Percentiles rank a stretch among this genome's conserved stretches.
Evolutionary conservation across 352 stramenopile species (phyloP).

Genomic region (Phytopythium mirpurense): DNA sequence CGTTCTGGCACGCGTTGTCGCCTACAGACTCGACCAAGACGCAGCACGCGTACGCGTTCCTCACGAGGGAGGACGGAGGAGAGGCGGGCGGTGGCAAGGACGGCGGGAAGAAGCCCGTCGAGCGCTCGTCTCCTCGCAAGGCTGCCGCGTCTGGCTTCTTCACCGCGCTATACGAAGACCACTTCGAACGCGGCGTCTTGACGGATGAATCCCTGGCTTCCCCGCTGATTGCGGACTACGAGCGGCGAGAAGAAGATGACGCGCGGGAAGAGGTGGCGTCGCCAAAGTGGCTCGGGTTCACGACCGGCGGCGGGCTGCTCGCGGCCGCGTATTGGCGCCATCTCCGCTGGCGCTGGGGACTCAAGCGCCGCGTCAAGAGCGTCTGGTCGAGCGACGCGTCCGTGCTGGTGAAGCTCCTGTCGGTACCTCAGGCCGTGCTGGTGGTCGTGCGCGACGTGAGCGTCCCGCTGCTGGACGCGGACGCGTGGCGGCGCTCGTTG

Average conservation of each 20-base stretch:
- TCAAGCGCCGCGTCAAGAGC: constrained; percentile 43
- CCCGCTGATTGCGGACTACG: constrained; percentile 49
- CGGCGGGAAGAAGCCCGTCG: neutral
- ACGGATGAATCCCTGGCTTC: constrained; percentile 38
- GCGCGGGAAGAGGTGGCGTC: constrained; percentile 5
- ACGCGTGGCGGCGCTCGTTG: constrained; percentile 74
- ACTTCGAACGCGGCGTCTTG: constrained; percentile 43
- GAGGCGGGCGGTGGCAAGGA: neutral
- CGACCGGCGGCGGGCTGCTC: constrained; percentile 31
- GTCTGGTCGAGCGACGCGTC: constrained; percentile 40
- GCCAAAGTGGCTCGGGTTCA: constrained; percentile 19
- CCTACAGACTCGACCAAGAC: constrained; percentile 15
- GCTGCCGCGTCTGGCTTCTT: constrained; percentile 25
- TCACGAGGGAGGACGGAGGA: constrained; percentile 22
- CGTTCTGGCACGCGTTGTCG: constrained; percentile 73
- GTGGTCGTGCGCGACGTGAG: constrained; percentile 60
- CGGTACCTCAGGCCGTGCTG: constrained; percentile 41
- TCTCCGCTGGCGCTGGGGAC: constrained; percentile 61
- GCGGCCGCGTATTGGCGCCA: constrained; percentile 62
- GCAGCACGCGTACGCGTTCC: constrained; percentile 34
- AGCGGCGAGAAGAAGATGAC: constrained; percentile 22
- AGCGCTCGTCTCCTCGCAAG: constrained; percentile 18
- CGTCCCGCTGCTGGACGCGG: constrained; percentile 61
- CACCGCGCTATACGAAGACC: constrained; percentile 49
- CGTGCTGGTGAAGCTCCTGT: constrained; percentile 40